Percentiles rank a stretch among this genome's conserved stretches.
phyloP scores from a whole-genome alignment of 179 eudicot species.

The Sideroxylon spinosum region DNA sequence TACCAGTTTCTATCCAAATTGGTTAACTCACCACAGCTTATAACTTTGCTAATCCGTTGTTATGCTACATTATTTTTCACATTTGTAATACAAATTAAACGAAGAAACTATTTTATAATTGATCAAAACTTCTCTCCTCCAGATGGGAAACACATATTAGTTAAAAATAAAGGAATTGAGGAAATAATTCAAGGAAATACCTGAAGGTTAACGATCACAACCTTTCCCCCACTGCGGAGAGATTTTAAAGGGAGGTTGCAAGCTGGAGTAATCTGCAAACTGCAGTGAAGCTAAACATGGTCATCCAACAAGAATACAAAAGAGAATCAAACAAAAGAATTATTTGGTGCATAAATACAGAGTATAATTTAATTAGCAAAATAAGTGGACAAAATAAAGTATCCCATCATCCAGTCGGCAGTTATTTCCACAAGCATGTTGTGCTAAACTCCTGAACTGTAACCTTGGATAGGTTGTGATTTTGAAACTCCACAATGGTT shows the following conservation, averaged over 20 bases:
- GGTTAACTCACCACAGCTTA: background rate
- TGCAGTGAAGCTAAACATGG: slow-evolving; percentile 37
- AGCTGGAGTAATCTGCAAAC: slow-evolving; percentile 99
- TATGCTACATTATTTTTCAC: background rate
- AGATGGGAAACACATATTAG: background rate
- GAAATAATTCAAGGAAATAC: slow-evolving; percentile 68
- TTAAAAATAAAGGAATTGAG: background rate
- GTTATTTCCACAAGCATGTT: too few relatives aligned
- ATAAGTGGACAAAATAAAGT: background rate
- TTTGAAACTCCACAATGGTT: too few relatives aligned
- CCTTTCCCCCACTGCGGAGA: slow-evolving; percentile 80
- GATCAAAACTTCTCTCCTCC: background rate
- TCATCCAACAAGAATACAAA: background rate
- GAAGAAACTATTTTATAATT: background rate
- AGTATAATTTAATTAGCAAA: background rate
- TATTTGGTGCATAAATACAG: background rate
- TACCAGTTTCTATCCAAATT: background rate
- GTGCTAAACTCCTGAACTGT: too few relatives aligned
- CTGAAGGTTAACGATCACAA: slow-evolving; percentile 97
- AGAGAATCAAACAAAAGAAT: background rate
- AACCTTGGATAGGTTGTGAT: too few relatives aligned
- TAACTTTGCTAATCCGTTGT: background rate
- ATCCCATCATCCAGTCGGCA: background rate
- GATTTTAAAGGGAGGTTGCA: slow-evolving; percentile 89
- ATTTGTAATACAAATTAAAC: background rate